phyloP scores from a whole-genome alignment of 164 flowering plant genomes.

The Taxillus chinensis region DNA sequence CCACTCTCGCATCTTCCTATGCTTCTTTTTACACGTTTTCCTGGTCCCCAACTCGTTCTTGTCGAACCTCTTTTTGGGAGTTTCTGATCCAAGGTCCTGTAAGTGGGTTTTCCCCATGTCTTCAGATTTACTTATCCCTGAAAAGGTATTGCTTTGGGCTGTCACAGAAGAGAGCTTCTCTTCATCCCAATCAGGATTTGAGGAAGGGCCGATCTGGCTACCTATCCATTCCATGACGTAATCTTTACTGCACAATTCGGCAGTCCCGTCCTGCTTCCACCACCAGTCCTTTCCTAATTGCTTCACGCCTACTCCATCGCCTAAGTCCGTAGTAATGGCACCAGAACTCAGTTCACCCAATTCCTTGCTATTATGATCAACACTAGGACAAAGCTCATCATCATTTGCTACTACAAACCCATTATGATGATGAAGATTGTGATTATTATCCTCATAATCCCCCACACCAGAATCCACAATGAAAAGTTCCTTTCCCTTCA shows the following conservation, averaged over 20 bases:
- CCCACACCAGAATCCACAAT: conserved; percentile 27
- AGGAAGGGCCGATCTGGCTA: conserved; percentile 65
- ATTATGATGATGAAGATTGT: too few species aligned
- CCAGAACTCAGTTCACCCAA: conserved; percentile 25
- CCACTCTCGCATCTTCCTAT: conserved; percentile 92
- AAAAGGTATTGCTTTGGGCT: conserved; percentile 16
- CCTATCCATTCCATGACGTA: conserved; percentile 98
- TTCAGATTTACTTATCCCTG: conserved; percentile 21
- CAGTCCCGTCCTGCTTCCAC: conserved; percentile 97
- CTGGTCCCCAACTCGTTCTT: conserved; percentile 26
- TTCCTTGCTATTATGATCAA: conserved; percentile 53
- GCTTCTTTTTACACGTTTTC: conserved; percentile 31
- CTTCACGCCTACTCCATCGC: conserved; percentile 24
- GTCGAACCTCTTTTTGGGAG: conserved; percentile 16
- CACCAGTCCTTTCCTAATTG: conserved; percentile 99
- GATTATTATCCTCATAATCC: conserved; percentile 17
- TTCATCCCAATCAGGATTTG: conserved; percentile 63
- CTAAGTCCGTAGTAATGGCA: conserved; percentile 2
- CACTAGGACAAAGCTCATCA: conserved; percentile 34
- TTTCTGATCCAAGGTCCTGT: conserved; percentile 14
- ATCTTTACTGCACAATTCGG: conserved; percentile 85
- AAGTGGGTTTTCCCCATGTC: conserved; percentile 18
- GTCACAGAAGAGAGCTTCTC: conserved; percentile 31
- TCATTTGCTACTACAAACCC: conserved; percentile 23
- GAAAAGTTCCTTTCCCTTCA: conserved; percentile 65